Base-by-base conservation (phyloP, 495 filamentous ascomycete species). In the Xylaria palmicola region DNA sequence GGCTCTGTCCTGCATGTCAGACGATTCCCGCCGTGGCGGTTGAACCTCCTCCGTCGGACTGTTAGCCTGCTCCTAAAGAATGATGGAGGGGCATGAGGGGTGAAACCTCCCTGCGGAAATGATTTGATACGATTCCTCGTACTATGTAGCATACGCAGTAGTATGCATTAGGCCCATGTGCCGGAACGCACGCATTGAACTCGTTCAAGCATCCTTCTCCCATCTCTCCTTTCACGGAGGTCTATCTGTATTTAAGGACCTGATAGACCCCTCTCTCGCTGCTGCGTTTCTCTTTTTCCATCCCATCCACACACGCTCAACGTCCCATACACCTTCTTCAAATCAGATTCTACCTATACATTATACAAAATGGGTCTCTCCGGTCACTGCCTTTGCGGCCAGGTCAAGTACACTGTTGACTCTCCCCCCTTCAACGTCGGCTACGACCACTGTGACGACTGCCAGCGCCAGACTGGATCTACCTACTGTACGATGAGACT, bases 371-470 rank as follows among this genome's bases (percentile, higher is more conserved):
- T 88, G 86, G 74, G 77, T 82, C 74, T 89, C 63, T 77, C 83
- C 47, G 86, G 86, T 65, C 86, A 89, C 80, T 89, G 86, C 71
- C 85, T 89, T 56, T 89, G 86, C 79, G 84, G 84, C 65, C 80
- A 83, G 62, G 85, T 88, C 75, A 89, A 81, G 58, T 88, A 86
- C 80, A 80, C 74, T 62, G 79, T 77, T 44, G 82, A 83, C 68
- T 69, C 82, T 29, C 83, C 85, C 13, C 85, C 85, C 40, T 37
- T 82, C 55, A 47, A 85, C 62, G 81, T 81, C 29, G 86, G 78
- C 64, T 88, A 88, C 68, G 86, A 89, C 66, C 86, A 89, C 77
- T 89, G 86, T 66, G 86, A 89, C 65, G 86, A 88, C 71, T 89
- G 86, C 79, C 86, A 89, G 70, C 84, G 86, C 65, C 86, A 89